Evolutionary conservation across 1,284 basidiomycete genomes (phyloP).

Genomic region (Cryptococcus floricola): DNA sequence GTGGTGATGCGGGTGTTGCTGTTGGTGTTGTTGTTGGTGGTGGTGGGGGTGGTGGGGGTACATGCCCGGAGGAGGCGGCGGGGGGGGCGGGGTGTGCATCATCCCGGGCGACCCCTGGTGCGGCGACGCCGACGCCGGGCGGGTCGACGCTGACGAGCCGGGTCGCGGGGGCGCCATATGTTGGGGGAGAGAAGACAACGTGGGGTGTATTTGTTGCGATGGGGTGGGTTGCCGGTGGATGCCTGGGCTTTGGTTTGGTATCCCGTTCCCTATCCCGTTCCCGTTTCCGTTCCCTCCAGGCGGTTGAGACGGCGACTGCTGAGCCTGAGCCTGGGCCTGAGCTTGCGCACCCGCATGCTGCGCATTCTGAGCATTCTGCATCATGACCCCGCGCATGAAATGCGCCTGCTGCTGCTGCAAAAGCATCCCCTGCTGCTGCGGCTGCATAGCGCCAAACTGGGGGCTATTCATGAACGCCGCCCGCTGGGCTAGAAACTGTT

Average conservation of each 20-base stretch:
- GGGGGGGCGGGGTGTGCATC: slow-evolving; percentile 14
- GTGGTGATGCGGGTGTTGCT: neutral
- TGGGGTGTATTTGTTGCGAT: slow-evolving; percentile 13
- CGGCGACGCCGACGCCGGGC: slow-evolving; percentile 28
- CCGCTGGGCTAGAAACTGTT: slow-evolving; percentile 26
- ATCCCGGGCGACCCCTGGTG: slow-evolving; percentile 15
- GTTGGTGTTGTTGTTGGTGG: no score
- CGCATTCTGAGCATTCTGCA: slow-evolving; percentile 17
- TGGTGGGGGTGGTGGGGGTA: slow-evolving; percentile 3
- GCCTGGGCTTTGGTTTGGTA: no score
- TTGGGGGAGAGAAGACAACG: slow-evolving; percentile 36
- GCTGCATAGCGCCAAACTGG: slow-evolving; percentile 28
- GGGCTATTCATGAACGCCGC: slow-evolving; percentile 19
- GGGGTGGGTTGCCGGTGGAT: slow-evolving; percentile 15
- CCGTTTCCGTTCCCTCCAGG: slow-evolving; percentile 7
- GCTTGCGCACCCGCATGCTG: slow-evolving; percentile 5
- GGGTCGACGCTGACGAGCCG: slow-evolving; percentile 37
- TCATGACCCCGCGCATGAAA: slow-evolving; percentile 21
- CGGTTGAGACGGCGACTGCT: slow-evolving; percentile 2
- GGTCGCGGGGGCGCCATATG: slow-evolving; percentile 43
- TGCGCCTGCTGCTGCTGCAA: slow-evolving; percentile 31
- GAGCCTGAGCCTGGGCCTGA: neutral
- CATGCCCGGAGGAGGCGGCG: slow-evolving; percentile 2
- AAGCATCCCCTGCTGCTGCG: slow-evolving; percentile 34
- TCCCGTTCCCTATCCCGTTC: no score